A percentile compares a stretch with the other conserved stretches of the same genome.
Conservation (phyloP, 345 rosid species). For the Linum lewisii region DNA sequence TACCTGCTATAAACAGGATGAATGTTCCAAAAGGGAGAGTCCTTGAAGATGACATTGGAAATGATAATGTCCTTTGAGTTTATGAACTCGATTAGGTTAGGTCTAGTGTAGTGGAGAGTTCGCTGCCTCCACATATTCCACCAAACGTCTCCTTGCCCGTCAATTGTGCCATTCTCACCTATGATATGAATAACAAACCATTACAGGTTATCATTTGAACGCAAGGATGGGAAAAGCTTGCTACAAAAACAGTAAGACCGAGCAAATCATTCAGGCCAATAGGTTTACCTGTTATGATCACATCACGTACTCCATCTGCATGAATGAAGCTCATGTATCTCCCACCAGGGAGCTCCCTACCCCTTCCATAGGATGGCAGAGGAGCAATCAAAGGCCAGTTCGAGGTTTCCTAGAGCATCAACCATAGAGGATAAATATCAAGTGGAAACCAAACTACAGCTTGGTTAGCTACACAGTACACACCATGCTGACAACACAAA, state of each 20-base stretch:
- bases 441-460: neutral
- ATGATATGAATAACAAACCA: neutral
- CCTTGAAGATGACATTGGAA: constrained; percentile 41
- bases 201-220: neutral
- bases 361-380: constrained; percentile 95
- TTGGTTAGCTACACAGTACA: neutral
- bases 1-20: constrained; percentile 62
- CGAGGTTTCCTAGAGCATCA: constrained; percentile 47
- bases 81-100: constrained; percentile 46
- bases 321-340: constrained; percentile 87
- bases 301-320: constrained; percentile 83
- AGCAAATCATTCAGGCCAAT: too few relatives aligned
- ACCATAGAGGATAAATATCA: neutral
- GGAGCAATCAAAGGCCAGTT: constrained; percentile 86
- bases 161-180: constrained; percentile 61
- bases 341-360: constrained; percentile 82
- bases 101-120: constrained; percentile 34
- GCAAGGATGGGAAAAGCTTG: too few relatives aligned
- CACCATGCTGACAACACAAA: neutral
- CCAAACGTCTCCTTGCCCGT: constrained; percentile 60
- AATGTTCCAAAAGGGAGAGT: constrained; percentile 55
- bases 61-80: constrained; percentile 31
- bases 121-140: constrained; percentile 43
- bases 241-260: too few relatives aligned
- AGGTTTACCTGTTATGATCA: constrained; percentile 9